These are phyloP conservation scores for Termitomyces sp. DNA, from an alignment of 768 basidiomycete genomes.

Conservation along the genomic window DNA sequence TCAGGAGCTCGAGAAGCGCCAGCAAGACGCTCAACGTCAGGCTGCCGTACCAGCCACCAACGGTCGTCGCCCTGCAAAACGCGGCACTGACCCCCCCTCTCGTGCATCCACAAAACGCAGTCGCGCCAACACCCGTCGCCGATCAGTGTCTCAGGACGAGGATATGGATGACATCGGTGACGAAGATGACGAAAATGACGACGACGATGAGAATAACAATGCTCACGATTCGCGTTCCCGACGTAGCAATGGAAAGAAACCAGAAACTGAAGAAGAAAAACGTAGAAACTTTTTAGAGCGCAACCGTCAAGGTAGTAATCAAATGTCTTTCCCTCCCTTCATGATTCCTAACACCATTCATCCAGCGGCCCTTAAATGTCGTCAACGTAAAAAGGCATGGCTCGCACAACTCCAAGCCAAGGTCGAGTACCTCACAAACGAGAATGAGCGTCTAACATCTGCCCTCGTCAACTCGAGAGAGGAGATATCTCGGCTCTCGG, in stretches of 20 bases:
- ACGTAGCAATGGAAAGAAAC: conserved; percentile 50
- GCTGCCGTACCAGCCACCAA: conserved; percentile 29
- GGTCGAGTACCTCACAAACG: conserved; percentile 86
- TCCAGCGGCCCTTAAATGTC: conserved; percentile 94
- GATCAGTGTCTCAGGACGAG: conserved; percentile 23
- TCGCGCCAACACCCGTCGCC: conserved; percentile 25
- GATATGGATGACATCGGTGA: conserved; percentile 35
- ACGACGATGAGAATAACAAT: conserved; percentile 4
- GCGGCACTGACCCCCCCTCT: conserved; percentile 48
- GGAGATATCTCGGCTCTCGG: conserved; percentile 80
- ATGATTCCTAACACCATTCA: conserved; percentile 1
- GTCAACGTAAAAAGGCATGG: conserved; percentile 99
- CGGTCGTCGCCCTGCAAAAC: conserved; percentile 60
- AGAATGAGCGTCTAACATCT: conserved; percentile 89
- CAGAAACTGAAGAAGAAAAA: conserved; percentile 98
- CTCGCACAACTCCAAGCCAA: conserved; percentile 87
- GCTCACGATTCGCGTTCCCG: neutral
- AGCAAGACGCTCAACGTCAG: conserved; percentile 74
- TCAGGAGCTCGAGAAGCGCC: conserved; percentile 94
- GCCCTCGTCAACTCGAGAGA: conserved; percentile 87
- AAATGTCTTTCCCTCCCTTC: conserved; percentile 11
- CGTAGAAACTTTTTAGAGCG: conserved; percentile 94
- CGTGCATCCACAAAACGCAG: conserved; percentile 31
- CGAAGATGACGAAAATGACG: conserved; percentile 26
- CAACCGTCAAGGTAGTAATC: conserved; percentile 91